Conservation (phyloP, 768 basidiomycete species). For the Tephrocybe sp. region DNA sequence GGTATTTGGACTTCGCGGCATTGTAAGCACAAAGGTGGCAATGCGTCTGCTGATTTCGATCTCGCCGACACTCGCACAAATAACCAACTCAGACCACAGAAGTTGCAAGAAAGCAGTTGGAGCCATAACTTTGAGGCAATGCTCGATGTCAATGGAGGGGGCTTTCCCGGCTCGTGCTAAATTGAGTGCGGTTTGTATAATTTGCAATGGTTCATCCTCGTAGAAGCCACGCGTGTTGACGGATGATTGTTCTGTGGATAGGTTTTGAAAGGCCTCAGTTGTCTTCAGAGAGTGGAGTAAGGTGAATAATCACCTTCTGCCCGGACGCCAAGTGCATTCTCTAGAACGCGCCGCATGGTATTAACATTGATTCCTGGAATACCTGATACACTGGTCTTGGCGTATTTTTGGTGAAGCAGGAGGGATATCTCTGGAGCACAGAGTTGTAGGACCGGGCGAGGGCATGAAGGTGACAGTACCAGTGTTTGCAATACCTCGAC, state of each 20-base stretch:
- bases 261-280: conserved; percentile 15
- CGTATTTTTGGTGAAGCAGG: conserved; percentile 37
- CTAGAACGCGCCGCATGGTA: conserved; percentile 38
- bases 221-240: conserved; percentile 33
- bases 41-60: conserved; percentile 64
- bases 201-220: conserved; percentile 55
- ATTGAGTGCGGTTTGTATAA: conserved; percentile 56
- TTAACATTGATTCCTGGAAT: conserved; percentile 25
- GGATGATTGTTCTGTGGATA: conserved; percentile 3
- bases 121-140: conserved; percentile 57
- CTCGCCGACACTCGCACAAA: conserved; percentile 55
- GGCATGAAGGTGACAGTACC: conserved; percentile 63
- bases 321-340: conserved; percentile 35
- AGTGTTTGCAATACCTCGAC: conserved; percentile 68
- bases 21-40: conserved; percentile 66
- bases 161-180: conserved; percentile 63
- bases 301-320: conserved; percentile 32
- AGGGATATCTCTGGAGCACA: conserved; percentile 57
- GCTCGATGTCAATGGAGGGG: conserved; percentile 63
- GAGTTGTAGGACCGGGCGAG: conserved; percentile 62
- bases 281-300: conserved; percentile 5
- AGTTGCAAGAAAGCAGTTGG: conserved; percentile 62
- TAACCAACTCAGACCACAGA: conserved; percentile 68
- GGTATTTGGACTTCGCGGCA: conserved; percentile 47
- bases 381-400: conserved; percentile 22